Evolutionary conservation across 2,329 filamentous ascomycete species (phyloP).

Genomic region (Helminthosporium solani): DNA sequence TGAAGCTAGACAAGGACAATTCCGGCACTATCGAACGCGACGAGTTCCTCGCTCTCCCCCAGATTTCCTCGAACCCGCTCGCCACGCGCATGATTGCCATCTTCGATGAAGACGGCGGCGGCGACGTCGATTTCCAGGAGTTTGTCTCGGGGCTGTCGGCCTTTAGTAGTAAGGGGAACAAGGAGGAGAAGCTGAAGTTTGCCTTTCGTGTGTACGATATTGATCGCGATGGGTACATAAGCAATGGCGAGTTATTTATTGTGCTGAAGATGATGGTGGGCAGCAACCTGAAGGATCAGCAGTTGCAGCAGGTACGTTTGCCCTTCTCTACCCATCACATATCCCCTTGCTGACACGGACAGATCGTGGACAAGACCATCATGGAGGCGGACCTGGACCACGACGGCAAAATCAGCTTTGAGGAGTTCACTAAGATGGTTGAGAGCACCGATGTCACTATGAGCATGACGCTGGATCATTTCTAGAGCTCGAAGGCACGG

Average conservation of each 20-base stretch:
- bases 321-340: background rate
- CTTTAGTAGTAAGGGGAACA: conserved; percentile 97
- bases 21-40: conserved; percentile 98
- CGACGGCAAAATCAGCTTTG: conserved; percentile 98
- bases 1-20: conserved; percentile 99
- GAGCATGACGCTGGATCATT: conserved; percentile 67
- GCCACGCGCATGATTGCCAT: conserved; percentile 99
- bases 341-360: conserved; percentile 13
- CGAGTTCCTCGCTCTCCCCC: conserved; percentile 93
- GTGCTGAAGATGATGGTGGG: conserved; percentile 99
- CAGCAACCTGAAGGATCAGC: conserved; percentile 97
- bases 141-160: conserved; percentile 94
- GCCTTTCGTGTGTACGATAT: conserved; percentile 99
- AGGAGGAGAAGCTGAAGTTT: conserved; percentile 96
- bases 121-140: conserved; percentile 97
- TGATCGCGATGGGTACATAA: conserved; percentile 96
- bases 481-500: conserved; percentile 25
- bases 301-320: conserved; percentile 73
- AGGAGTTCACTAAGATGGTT: conserved; percentile 99
- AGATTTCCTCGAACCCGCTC: conserved; percentile 96
- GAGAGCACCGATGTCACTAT: conserved; percentile 79
- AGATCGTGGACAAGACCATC: conserved; percentile 99
- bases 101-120: conserved; percentile 97
- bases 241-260: conserved; percentile 98
- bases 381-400: conserved; percentile 98